These are phyloP conservation scores for Musa troglodytarum DNA, from an alignment of 176 grass and related monocot species.

Conservation along the genomic window DNA sequence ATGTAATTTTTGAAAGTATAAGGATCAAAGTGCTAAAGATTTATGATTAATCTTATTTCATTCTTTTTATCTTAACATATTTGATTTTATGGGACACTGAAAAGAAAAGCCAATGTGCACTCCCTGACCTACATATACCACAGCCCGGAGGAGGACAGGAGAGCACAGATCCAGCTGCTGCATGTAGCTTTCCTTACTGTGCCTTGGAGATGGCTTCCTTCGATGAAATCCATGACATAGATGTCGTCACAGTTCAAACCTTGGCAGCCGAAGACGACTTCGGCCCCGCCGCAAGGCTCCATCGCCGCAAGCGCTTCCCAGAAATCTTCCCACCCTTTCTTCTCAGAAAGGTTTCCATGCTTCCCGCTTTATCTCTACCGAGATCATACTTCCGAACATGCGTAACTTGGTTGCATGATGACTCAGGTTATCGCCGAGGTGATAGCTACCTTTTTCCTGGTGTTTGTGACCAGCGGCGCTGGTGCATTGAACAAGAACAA, in stretches of 20 bases:
- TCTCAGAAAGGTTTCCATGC: constrained; percentile 53
- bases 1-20: too few species aligned
- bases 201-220: constrained; percentile 35
- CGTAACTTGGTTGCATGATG: background rate
- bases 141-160: too few species aligned
- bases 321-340: constrained; percentile 75
- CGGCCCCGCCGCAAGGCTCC: background rate
- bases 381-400: too few species aligned
- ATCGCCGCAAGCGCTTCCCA: constrained; percentile 4
- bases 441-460: constrained; percentile 79
- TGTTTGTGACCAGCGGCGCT: constrained; percentile 77
- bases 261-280: background rate
- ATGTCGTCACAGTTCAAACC: constrained; percentile 31
- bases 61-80: too few species aligned
- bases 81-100: too few species aligned
- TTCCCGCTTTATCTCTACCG: background rate
- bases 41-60: too few species aligned
- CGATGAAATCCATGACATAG: constrained; percentile 78
- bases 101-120: too few species aligned
- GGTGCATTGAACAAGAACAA: constrained; percentile 42
- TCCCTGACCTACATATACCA: too few species aligned
- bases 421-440: constrained; percentile 68
- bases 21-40: too few species aligned
- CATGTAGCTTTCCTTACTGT: too few species aligned
- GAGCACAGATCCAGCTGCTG: too few species aligned